Evolutionary conservation across 805 yeast species (phyloP), one percentile per base, ranked within the genome.

Genomic region (Ogataea polymorpha): DNA sequence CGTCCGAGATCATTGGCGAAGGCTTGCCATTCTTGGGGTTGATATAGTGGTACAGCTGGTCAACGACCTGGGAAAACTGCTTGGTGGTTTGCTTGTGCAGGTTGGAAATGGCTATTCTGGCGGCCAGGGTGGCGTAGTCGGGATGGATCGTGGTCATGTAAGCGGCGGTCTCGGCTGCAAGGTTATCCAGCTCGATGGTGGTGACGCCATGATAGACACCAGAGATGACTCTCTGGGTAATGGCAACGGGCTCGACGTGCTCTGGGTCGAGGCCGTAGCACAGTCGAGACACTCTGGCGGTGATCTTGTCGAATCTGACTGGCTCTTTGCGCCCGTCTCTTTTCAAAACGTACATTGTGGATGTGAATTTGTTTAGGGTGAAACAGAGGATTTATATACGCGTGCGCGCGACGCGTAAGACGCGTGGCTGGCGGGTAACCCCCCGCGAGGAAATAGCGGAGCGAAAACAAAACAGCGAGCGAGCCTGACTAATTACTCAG

Each of bases 121-220:
- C 97, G 40, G 97, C 97, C 55, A 89, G 74, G 31, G 82, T 80
- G 20, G 97, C 96, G 57, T 91, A 90, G 68, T 93, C 98, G n/a
- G 98, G 98, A 65, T 91, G 98, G 48, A 86, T 78, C 10, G 98
- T 91, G 44, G 97, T 89, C 96, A 93, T 87, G 61, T 84, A 86
- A 31, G 98, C 98, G 43, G 96, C 95, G 26, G 96, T 89, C 67
- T 93, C 99, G 32, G 98, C 97, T 35, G 98, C 67, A 38, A 83
- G 65, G 56, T 81, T 80, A 54, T 81, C 89, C 45, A 85, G 70
- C 64, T 93, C 97, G 46, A 84, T 77, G 41, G 98, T 93, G 58
- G 91, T 89, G 39, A 93, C 99, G 58, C 98, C 98, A 59, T 88
- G 95, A 65, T 91, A 93, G 42, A 93, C 96, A 63, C 99, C 99